Evolutionary conservation across 192 early-diverging fungal genomes (phyloP).

Genomic region (Haplosporangium gracile): DNA sequence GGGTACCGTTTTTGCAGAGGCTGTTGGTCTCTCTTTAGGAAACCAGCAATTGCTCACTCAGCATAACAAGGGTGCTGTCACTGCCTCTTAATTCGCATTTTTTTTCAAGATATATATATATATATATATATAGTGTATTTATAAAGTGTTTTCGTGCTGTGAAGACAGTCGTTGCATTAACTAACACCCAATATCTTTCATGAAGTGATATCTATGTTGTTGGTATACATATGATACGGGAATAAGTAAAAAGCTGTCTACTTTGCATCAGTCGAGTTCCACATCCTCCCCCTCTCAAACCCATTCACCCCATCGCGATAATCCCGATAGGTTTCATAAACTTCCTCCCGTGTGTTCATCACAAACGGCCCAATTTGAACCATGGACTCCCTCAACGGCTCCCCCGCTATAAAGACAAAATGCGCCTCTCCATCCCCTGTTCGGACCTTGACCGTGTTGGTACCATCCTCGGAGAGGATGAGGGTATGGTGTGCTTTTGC

Average conservation of each 20-base stretch:
- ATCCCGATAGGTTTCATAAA: constrained; percentile 65
- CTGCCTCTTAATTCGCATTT: too few relatives aligned
- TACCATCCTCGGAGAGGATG: constrained; percentile 31
- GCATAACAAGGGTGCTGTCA: too few relatives aligned
- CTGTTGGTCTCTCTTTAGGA: too few relatives aligned
- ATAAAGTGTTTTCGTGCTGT: too few relatives aligned
- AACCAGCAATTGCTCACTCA: too few relatives aligned
- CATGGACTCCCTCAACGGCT: constrained; percentile 64
- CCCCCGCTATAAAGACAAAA: constrained; percentile 56
- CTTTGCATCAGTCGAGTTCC: constrained; percentile 52
- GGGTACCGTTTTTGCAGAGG: too few relatives aligned
- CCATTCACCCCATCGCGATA: constrained; percentile 72
- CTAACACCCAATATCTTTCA: too few relatives aligned
- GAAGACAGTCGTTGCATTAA: too few relatives aligned
- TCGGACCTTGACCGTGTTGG: constrained; percentile 13
- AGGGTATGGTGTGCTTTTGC: constrained; percentile 8
- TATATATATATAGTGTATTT: too few relatives aligned
- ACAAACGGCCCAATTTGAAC: constrained; percentile 75
- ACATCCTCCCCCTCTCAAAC: constrained; percentile 69
- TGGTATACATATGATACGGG: too few relatives aligned
- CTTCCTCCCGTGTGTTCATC: constrained; percentile 70
- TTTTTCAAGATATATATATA: too few relatives aligned
- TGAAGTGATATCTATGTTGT: too few relatives aligned
- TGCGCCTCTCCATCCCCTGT: constrained; percentile 25
- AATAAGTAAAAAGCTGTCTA: not conserved